Base-by-base conservation (phyloP, 352 stramenopile species). In the Albugo candida region DNA sequence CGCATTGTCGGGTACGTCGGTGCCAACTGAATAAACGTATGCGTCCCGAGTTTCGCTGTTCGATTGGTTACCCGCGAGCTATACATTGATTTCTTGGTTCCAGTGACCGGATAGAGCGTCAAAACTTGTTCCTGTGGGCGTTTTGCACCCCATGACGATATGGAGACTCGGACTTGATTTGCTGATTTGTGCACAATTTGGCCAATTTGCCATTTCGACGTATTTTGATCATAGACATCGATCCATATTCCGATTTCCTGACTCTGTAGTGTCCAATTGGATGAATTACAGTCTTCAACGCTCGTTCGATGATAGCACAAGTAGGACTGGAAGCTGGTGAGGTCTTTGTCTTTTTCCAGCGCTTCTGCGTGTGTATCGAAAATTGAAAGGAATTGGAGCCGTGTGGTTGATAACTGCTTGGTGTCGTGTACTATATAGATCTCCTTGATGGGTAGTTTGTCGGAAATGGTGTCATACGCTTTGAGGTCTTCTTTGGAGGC, bases 221-320 rank as follows among this genome's bases (percentile, higher is more conserved):
- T 77, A 41, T 67, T 78, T 41, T 79, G 20, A 27, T 92, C 79
- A 20, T 77, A 72, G 2, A 92, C 64, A 35, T 92, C 79, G 37
- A 92, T 70, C 79, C 79, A 92, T 47, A 70, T 69, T 27, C 74
- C 76, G 1, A 62, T 62, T 45, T 74, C 74, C 48, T 83, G 76
- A 13, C 63, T 73, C 31, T 58, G 14, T 41, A 84, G 78, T 34
- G 67, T 81, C 78, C 75, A 87, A 43, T 71, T 79, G 19, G 72
- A 85, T 16, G 58, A 59, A 3, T 58, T 51, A 16, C 79, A 64
- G 42, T 92, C 79, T 36, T 88, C 76, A 41, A 53, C 60, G 5
- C 58, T 60, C 1, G 86, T 59, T 13, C 79, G 70, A 2, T 67
- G 69, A 43, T 68, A 84, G 49, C 79, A 89, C 41, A 92, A 31